Evolutionary conservation across 352 stramenopile genomes (phyloP).

Genomic region (Globisporangium takayamanum): DNA sequence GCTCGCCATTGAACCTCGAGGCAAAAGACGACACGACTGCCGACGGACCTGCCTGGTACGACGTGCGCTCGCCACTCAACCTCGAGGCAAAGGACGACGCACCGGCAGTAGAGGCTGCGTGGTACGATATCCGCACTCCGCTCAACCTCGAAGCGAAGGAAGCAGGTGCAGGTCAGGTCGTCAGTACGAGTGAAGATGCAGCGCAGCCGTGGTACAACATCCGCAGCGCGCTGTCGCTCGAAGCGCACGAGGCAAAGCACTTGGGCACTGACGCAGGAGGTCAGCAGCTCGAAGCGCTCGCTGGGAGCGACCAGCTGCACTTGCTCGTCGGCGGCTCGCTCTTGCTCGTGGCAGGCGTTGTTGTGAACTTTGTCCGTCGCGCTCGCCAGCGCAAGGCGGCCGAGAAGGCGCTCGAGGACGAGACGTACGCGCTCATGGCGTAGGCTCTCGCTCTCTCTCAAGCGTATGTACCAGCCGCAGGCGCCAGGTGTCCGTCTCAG

Average conservation of each 20-base stretch:
- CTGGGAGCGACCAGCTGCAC: constrained; percentile 3
- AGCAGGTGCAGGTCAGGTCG: no score
- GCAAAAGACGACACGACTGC: not conserved
- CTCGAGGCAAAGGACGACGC: not conserved
- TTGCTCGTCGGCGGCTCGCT: constrained; percentile 3
- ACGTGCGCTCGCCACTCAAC: not conserved
- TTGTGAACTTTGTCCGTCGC: constrained; percentile 1
- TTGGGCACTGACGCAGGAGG: not conserved
- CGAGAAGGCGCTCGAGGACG: constrained; percentile 4
- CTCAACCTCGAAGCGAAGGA: not conserved
- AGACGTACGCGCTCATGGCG: constrained; percentile 10
- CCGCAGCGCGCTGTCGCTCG: not conserved
- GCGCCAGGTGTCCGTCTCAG: not conserved
- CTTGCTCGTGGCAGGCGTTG: constrained; percentile 2
- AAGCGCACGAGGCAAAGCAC: constrained; percentile 5
- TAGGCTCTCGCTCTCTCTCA: not conserved
- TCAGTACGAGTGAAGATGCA: no score
- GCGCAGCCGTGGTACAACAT: not conserved
- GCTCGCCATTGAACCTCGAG: not conserved
- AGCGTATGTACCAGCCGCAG: not conserved
- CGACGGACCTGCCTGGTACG: not conserved
- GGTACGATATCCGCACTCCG: constrained; percentile 1
- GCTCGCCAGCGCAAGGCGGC: constrained; percentile 6
- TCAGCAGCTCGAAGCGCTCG: not conserved
- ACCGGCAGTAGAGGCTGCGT: not conserved